phyloP scores from a whole-genome alignment of 345 rosid genomes.

The Populus nigra region DNA sequence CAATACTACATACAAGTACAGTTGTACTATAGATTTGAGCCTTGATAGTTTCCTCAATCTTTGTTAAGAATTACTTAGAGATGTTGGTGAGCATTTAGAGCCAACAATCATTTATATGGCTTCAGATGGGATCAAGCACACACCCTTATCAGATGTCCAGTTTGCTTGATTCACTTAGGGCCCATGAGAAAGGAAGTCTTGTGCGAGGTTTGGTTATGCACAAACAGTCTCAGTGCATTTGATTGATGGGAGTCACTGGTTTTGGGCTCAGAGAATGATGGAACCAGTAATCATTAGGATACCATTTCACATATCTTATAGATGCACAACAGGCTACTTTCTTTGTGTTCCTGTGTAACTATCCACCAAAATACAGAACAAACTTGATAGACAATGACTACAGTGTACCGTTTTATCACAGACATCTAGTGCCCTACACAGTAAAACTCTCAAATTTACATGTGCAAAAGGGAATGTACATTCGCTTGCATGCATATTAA shows the following conservation, averaged over 20 bases:
- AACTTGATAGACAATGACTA: not conserved
- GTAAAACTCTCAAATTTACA: no score
- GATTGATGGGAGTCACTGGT: not conserved
- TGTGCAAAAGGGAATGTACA: no score
- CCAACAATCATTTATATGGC: no score
- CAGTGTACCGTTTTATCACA: not conserved
- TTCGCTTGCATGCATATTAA: no score
- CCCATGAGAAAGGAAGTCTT: not conserved
- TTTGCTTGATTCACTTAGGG: no score
- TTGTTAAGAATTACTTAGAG: no score
- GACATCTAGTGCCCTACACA: not conserved
- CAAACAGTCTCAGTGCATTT: not conserved
- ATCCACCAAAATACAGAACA: not conserved
- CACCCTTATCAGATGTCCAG: no score
- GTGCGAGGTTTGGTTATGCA: not conserved
- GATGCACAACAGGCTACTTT: not conserved
- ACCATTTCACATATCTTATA: not conserved
- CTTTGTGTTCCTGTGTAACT: not conserved
- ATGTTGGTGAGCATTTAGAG: no score
- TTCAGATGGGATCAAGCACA: no score
- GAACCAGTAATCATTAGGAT: not conserved
- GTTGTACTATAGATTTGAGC: no score
- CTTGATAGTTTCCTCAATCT: no score
- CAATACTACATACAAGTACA: no score
- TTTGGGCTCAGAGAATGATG: not conserved